Evolutionary conservation across 2,329 filamentous ascomycete species (phyloP).

Genomic region (Aspergillus piperis): DNA sequence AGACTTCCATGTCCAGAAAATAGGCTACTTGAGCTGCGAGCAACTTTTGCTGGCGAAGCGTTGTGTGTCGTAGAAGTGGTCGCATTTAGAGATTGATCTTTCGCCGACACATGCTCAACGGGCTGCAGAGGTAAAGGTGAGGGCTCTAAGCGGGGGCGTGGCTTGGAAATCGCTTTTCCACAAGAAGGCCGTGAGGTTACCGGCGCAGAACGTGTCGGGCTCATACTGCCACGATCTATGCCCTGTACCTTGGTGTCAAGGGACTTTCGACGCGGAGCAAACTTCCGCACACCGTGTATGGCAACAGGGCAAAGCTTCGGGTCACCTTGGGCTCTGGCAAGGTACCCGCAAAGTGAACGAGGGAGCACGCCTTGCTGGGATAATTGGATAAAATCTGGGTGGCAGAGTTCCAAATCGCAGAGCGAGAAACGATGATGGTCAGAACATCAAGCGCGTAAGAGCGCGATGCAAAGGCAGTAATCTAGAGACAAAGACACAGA

Average conservation of each 20-base stretch:
- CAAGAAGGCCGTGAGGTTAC: slow-evolving; percentile 58
- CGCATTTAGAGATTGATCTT: slow-evolving; percentile 69
- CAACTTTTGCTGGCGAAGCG: slow-evolving; percentile 70
- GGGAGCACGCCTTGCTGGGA: background rate
- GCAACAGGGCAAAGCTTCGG: background rate
- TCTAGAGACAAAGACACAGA: background rate
- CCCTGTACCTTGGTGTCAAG: background rate
- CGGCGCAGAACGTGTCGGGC: slow-evolving; percentile 46
- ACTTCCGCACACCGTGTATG: slow-evolving; percentile 1
- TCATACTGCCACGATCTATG: slow-evolving; percentile 32
- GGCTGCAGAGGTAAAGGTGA: slow-evolving; percentile 54
- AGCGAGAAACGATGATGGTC: background rate
- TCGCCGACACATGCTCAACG: slow-evolving; percentile 49
- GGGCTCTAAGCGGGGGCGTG: slow-evolving; percentile 51
- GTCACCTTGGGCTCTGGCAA: background rate
- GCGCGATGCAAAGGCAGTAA: background rate
- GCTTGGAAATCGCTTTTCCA: slow-evolving; percentile 34
- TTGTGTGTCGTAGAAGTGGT: slow-evolving; percentile 50
- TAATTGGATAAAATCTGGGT: background rate
- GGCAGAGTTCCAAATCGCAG: background rate
- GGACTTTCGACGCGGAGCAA: slow-evolving; percentile 4
- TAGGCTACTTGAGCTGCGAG: slow-evolving; percentile 57
- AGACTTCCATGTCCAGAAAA: slow-evolving; percentile 59
- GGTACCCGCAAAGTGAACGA: background rate
- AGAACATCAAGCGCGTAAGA: background rate